Conservation (phyloP, 768 basidiomycete genomes). For the Russula dissimulans region DNA sequence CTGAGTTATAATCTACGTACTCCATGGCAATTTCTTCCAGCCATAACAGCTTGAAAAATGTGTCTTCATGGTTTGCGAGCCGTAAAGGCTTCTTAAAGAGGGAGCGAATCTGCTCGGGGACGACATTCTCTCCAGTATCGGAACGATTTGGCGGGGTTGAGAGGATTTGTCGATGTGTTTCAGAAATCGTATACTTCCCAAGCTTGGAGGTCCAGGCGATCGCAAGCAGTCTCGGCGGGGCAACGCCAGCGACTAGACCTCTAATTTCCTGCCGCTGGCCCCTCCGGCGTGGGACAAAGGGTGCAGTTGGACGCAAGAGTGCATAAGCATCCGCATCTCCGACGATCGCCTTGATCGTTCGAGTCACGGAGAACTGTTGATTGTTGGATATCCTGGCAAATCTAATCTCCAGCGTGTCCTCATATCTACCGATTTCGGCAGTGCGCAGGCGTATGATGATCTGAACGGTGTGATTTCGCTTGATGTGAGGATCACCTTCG, state of each 20-base stretch:
- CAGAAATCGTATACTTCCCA: neutral
- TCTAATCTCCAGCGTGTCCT: slow-evolving; percentile 10
- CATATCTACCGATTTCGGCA: neutral
- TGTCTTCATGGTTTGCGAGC: neutral
- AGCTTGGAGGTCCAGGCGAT: slow-evolving; percentile 3
- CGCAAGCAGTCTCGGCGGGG: neutral
- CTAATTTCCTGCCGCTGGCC: neutral
- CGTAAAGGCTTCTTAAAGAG: neutral
- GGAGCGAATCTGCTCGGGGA: neutral
- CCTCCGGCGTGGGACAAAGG: neutral
- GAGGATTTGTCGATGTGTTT: neutral
- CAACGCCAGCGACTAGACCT: neutral
- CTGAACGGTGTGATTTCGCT: neutral
- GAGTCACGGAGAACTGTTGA: neutral
- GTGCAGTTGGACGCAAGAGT: neutral
- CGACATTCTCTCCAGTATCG: neutral
- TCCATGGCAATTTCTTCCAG: slow-evolving; percentile 2
- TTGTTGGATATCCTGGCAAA: neutral
- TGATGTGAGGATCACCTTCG: slow-evolving; percentile 3
- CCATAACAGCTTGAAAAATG: neutral
- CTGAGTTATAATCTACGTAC: neutral
- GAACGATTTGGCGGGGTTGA: neutral
- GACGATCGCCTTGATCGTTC: neutral
- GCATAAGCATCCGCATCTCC: neutral
- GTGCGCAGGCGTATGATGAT: neutral